Evolutionary conservation across 2,329 filamentous ascomycete species (phyloP).

Genomic region (Colletotrichum sp.): DNA sequence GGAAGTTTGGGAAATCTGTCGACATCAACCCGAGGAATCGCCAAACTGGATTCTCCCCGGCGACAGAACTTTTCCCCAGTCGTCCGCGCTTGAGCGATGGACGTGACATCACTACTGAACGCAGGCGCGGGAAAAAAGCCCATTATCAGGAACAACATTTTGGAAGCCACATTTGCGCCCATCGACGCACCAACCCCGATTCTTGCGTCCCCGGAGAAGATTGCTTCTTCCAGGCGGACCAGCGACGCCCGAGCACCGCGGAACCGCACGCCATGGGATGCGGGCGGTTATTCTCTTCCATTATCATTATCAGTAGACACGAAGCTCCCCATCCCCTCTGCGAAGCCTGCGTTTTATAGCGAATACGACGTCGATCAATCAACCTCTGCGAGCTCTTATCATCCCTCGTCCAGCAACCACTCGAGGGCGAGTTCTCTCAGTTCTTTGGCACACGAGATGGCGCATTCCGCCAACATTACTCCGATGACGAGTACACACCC

Average conservation of each 20-base stretch:
- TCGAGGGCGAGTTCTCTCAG: constrained; percentile 36
- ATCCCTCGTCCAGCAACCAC: constrained; percentile 26
- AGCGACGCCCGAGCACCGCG: constrained; percentile 17
- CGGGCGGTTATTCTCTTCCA: constrained; percentile 52
- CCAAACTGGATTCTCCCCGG: constrained; percentile 15
- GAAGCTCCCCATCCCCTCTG: constrained; percentile 29
- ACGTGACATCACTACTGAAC: constrained; percentile 26
- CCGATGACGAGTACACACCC: constrained; percentile 27
- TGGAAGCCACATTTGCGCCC: constrained; percentile 8
- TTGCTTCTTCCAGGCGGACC: constrained; percentile 14
- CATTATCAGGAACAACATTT: constrained; percentile 9
- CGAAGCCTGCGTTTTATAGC: constrained; percentile 24
- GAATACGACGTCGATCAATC: constrained; percentile 25
- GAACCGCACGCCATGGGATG: constrained; percentile 56
- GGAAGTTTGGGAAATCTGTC: neutral
- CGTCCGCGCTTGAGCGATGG: constrained; percentile 23
- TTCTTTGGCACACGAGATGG: constrained; percentile 26
- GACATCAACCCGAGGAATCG: constrained; percentile 1
- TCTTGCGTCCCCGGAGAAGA: constrained; percentile 19
- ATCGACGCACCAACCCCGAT: neutral
- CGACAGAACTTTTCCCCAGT: constrained; percentile 14
- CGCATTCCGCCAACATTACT: constrained; percentile 20
- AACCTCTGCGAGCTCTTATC: constrained; percentile 26
- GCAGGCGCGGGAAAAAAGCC: constrained; percentile 22
- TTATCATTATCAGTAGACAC: constrained; percentile 42